These are phyloP conservation scores for Theobroma cacao DNA, from an alignment of 345 rosid species.

Conservation along the genomic window DNA sequence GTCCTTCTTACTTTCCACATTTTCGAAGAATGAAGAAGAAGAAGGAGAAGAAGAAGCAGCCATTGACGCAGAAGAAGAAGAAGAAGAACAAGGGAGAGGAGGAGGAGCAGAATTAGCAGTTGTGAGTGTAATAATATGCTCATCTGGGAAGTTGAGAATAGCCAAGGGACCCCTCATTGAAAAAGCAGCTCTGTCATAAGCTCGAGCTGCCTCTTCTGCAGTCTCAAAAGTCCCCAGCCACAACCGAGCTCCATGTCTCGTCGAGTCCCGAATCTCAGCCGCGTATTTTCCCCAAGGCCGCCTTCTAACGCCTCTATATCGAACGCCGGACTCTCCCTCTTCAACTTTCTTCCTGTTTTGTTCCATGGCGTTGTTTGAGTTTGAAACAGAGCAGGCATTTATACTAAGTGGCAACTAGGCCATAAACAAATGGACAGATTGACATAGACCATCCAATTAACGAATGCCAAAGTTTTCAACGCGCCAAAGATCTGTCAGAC, in stretches of 20 bases:
- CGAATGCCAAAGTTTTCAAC: not conserved
- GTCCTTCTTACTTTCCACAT: constrained; percentile 9
- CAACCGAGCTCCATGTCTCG: constrained; percentile 59
- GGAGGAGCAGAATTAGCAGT: constrained; percentile 16
- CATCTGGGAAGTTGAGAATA: constrained; percentile 70
- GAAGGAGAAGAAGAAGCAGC: constrained; percentile 23
- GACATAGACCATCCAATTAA: not conserved
- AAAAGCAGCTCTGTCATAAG: constrained; percentile 78
- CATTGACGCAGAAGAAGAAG: not conserved
- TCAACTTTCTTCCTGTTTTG: constrained; percentile 20
- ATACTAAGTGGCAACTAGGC: constrained; percentile 1
- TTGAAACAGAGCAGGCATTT: constrained; percentile 9
- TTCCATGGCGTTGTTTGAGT: constrained; percentile 14
- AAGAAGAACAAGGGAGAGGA: constrained; percentile 14
- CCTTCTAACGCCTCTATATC: constrained; percentile 59
- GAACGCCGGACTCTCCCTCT: constrained; percentile 25
- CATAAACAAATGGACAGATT: not conserved
- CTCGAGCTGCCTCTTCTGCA: constrained; percentile 76
- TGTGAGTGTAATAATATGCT: constrained; percentile 33
- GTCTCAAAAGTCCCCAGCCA: constrained; percentile 89
- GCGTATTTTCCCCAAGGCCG: constrained; percentile 89
- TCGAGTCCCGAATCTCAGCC: constrained; percentile 87
- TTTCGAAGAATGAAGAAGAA: not conserved
- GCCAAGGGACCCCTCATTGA: constrained; percentile 67
- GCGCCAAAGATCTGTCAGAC: not conserved